Conservation (phyloP, 495 filamentous ascomycete genomes). For the Penicillium psychrofluorescens region DNA sequence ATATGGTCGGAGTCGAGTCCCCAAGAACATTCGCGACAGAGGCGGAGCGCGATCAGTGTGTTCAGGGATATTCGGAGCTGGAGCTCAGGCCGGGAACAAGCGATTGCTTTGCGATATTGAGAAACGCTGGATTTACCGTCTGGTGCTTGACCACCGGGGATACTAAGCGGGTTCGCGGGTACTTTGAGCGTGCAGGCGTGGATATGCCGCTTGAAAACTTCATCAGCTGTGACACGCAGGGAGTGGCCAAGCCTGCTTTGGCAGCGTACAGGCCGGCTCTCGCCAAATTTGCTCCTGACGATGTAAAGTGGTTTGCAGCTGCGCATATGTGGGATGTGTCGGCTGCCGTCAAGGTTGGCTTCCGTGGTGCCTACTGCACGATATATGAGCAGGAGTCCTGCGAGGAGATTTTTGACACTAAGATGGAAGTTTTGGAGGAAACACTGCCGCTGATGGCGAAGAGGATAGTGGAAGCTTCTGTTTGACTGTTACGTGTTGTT, state of each 20-base stretch:
- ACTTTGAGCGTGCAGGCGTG: slow-evolving; percentile 27
- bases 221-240: slow-evolving; percentile 20
- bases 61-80: slow-evolving; percentile 19
- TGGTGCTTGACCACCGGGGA: slow-evolving; percentile 38
- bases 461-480: slow-evolving; percentile 24
- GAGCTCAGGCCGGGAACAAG: slow-evolving; percentile 19
- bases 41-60: slow-evolving; percentile 21
- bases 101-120: slow-evolving; percentile 29
- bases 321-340: slow-evolving; percentile 33
- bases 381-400: slow-evolving; percentile 20
- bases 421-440: slow-evolving; percentile 33
- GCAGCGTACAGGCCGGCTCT: slow-evolving; percentile 19
- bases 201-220: slow-evolving; percentile 29
- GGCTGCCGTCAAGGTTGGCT: slow-evolving; percentile 24
- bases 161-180: slow-evolving; percentile 24
- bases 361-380: not conserved
- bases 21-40: slow-evolving; percentile 23
- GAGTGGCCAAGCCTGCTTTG: slow-evolving; percentile 26
- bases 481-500: not conserved
- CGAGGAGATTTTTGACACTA: slow-evolving; percentile 23
- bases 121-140: slow-evolving; percentile 30
- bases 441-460: slow-evolving; percentile 32
- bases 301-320: slow-evolving; percentile 28
- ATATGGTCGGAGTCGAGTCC: slow-evolving; percentile 19
- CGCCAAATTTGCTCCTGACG: slow-evolving; percentile 14